These are phyloP conservation scores for Rhynchosporium agropyri DNA, from an alignment of 2,329 filamentous ascomycete species.

Conservation along the genomic window DNA sequence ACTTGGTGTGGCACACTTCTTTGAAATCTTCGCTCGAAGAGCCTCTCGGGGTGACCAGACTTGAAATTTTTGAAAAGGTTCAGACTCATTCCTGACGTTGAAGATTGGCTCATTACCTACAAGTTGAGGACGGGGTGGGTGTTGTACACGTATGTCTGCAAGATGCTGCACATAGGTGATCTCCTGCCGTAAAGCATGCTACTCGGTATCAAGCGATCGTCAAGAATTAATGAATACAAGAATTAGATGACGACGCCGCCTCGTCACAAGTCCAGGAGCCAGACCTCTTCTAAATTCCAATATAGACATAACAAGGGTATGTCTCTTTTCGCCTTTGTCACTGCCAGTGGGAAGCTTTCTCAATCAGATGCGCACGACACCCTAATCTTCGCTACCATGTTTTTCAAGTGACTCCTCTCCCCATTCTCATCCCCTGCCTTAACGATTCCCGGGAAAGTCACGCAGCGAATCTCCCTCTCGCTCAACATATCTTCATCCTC, in stretches of 20 bases:
- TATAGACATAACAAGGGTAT: constrained; percentile 4
- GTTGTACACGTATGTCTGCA: background rate
- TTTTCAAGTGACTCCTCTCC: constrained; percentile 60
- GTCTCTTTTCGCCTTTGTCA: background rate
- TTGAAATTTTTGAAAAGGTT: background rate
- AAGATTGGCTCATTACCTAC: background rate
- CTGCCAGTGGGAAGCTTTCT: constrained; percentile 13
- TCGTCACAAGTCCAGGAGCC: constrained; percentile 2
- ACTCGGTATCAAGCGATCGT: constrained; percentile 8
- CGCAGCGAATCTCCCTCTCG: constrained; percentile 59
- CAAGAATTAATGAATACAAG: background rate
- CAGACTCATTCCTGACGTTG: background rate
- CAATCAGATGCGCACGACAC: constrained; percentile 55
- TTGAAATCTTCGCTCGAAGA: background rate
- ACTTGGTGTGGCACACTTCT: background rate
- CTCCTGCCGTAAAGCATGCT: constrained; percentile 7
- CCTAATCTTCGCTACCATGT: constrained; percentile 67
- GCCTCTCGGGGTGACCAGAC: background rate
- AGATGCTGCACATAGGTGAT: background rate
- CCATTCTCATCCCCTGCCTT: constrained; percentile 69
- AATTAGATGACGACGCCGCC: constrained; percentile 2
- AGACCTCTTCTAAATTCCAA: background rate
- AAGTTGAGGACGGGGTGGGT: background rate
- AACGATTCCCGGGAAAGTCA: constrained; percentile 65
- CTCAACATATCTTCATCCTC: constrained; percentile 58